Percentiles rank a stretch among this genome's conserved stretches.
Evolutionary conservation across 2,329 filamentous ascomycete species (phyloP).

Genomic region (Lasiodiplodia sp.): DNA sequence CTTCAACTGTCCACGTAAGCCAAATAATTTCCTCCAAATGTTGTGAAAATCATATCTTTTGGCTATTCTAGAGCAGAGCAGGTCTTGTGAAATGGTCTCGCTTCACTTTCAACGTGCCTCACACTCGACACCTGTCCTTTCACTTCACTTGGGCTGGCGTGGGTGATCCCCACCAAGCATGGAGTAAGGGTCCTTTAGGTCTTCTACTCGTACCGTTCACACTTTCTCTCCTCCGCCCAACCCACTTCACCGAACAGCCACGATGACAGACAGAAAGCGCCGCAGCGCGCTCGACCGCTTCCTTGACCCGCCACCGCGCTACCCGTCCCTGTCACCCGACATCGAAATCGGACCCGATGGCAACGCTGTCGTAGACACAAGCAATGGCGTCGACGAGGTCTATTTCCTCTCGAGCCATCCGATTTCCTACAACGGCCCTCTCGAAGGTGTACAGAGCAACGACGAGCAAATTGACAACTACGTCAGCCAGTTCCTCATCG

Average conservation of each 20-base stretch:
- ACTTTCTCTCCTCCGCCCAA: background rate
- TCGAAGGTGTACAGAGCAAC: background rate
- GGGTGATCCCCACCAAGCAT: background rate
- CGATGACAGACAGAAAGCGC: background rate
- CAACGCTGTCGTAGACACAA: background rate
- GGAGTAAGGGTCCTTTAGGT: no score
- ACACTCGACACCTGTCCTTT: background rate
- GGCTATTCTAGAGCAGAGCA: no score
- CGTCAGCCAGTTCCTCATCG: background rate
- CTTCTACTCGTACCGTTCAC: background rate
- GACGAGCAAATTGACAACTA: constrained; percentile 2
- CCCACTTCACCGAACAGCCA: no score
- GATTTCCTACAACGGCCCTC: background rate
- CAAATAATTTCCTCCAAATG: no score
- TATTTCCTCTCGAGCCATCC: constrained; percentile 12
- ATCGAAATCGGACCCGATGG: background rate
- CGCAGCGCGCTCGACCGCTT: background rate
- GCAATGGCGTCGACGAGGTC: constrained; percentile 2
- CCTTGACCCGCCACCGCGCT: background rate
- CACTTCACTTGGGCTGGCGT: background rate
- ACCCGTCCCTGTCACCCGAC: constrained; percentile 4
- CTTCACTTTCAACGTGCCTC: background rate
- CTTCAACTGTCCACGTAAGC: no score
- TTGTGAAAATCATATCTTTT: no score
- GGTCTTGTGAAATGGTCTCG: background rate